Evolutionary conservation across 2,329 filamentous ascomycete species (phyloP).

Genomic region (Apiospora aurea): DNA sequence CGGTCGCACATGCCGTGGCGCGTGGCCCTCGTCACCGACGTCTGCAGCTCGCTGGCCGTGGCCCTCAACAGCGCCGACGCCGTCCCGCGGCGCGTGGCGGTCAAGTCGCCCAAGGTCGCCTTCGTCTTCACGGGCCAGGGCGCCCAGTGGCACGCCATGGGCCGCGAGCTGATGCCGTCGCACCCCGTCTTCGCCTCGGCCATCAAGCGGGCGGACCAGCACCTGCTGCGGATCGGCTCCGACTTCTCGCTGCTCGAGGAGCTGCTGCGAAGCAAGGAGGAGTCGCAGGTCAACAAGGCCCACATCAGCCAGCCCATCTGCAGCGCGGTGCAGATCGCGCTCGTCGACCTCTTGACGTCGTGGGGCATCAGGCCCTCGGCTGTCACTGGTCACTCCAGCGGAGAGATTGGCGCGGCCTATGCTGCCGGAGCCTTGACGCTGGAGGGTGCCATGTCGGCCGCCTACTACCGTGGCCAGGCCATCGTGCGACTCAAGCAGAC

Average conservation of each 20-base stretch:
- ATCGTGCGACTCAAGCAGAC: conserved; percentile 47
- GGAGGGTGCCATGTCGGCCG: conserved; percentile 35
- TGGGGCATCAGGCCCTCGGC: conserved; percentile 39
- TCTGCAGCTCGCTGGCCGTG: conserved; percentile 33
- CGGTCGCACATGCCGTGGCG: conserved; percentile 39
- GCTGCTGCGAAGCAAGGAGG: conserved; percentile 31
- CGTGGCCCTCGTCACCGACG: conserved; percentile 32
- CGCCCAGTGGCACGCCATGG: conserved; percentile 46
- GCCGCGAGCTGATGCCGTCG: conserved; percentile 38
- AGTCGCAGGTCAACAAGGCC: conserved; percentile 35
- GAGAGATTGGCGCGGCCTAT: conserved; percentile 36
- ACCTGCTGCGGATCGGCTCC: conserved; percentile 31
- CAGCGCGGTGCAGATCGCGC: conserved; percentile 50
- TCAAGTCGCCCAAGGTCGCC: conserved; percentile 36
- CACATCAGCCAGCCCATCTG: conserved; percentile 45
- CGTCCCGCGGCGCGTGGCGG: conserved; percentile 33
- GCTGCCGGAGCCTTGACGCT: conserved; percentile 38
- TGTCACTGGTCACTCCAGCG: conserved; percentile 38
- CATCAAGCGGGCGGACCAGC: conserved; percentile 31
- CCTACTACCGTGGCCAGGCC: conserved; percentile 49
- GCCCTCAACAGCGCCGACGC: conserved; percentile 35
- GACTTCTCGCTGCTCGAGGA: conserved; percentile 37
- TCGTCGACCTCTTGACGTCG: conserved; percentile 46
- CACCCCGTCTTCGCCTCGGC: conserved; percentile 31
- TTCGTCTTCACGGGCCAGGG: conserved; percentile 46